Evolutionary conservation across 495 filamentous ascomycete species (phyloP).

Genomic region (Usnea hakonensis): DNA sequence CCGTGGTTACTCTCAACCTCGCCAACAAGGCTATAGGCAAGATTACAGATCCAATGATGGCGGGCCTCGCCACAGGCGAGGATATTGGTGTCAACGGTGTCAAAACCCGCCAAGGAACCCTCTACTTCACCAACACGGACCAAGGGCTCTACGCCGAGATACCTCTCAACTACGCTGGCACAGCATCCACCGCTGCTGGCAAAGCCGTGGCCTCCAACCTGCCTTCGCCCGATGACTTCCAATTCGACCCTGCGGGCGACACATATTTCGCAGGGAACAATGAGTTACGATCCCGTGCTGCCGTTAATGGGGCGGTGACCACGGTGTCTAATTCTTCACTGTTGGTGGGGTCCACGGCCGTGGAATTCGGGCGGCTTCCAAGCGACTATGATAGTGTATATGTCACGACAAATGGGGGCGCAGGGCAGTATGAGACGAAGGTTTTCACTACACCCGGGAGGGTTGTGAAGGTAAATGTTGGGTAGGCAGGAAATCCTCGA

Average conservation of each 20-base stretch:
- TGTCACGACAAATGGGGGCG: neutral
- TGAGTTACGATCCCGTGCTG: neutral
- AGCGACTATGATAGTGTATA: conserved; percentile 7
- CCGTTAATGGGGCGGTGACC: neutral
- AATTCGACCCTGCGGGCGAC: neutral
- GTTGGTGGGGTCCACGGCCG: conserved; percentile 19
- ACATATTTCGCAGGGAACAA: neutral
- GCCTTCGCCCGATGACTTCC: conserved; percentile 28
- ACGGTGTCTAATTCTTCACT: conserved; percentile 18
- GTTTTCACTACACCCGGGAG: neutral
- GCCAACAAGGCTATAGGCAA: conserved; percentile 12
- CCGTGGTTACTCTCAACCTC: conserved; percentile 30
- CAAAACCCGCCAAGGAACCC: conserved; percentile 17
- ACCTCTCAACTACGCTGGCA: conserved; percentile 24
- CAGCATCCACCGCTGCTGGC: conserved; percentile 10
- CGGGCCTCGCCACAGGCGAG: conserved; percentile 24
- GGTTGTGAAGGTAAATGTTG: neutral
- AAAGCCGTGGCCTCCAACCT: conserved; percentile 10
- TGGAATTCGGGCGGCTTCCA: conserved; percentile 24
- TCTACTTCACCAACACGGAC: conserved; percentile 37
- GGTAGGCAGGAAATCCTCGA: too few relatives aligned
- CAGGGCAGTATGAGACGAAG: neutral
- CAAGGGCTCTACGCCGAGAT: conserved; percentile 28
- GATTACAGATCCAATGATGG: conserved; percentile 26
- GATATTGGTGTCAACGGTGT: conserved; percentile 35